A percentile compares a stretch with the other conserved stretches of the same genome.
Conservation (phyloP, 78 protist genomes). For the Polysphondylium violaceum region DNA sequence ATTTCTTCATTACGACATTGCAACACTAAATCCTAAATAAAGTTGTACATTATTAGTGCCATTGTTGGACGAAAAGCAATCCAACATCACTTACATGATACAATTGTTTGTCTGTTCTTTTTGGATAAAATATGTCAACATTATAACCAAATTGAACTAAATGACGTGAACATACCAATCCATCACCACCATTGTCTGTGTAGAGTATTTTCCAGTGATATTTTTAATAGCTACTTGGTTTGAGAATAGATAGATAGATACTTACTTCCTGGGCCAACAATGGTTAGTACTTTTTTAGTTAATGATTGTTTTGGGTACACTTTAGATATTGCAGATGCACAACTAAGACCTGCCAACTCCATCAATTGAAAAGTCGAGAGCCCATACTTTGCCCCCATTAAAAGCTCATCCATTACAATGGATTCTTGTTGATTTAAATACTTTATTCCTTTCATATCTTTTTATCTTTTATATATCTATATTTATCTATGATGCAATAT, state of each 20-base stretch:
- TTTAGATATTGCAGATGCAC: slow-evolving; percentile 8
- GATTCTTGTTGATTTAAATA: slow-evolving; percentile 65
- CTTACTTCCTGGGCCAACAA: slow-evolving; percentile 82
- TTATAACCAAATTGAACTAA: slow-evolving; percentile 85
- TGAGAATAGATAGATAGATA: background rate
- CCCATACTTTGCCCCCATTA: slow-evolving; percentile 53
- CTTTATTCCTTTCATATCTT: slow-evolving; percentile 16
- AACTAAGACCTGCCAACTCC: slow-evolving; percentile 83
- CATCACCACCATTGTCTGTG: slow-evolving; percentile 96
- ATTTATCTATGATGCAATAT: too few relatives aligned
- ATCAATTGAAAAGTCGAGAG: slow-evolving; percentile 82
- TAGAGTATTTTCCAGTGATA: background rate
- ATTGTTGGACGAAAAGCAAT: background rate
- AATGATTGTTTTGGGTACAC: background rate
- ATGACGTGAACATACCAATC: slow-evolving; percentile 94
- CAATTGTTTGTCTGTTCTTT: slow-evolving; percentile 69
- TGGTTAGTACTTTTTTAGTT: slow-evolving; percentile 28
- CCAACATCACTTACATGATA: slow-evolving; percentile 15
- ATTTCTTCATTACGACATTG: slow-evolving; percentile 46
- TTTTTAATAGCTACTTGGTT: background rate
- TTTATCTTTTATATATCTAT: too few relatives aligned
- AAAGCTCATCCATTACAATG: slow-evolving; percentile 40
- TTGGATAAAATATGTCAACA: slow-evolving; percentile 87
- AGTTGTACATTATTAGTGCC: background rate
- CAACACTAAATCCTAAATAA: slow-evolving; percentile 22